phyloP scores from a whole-genome alignment of 768 basidiomycete species.

The Leccinum longicurvipes region DNA sequence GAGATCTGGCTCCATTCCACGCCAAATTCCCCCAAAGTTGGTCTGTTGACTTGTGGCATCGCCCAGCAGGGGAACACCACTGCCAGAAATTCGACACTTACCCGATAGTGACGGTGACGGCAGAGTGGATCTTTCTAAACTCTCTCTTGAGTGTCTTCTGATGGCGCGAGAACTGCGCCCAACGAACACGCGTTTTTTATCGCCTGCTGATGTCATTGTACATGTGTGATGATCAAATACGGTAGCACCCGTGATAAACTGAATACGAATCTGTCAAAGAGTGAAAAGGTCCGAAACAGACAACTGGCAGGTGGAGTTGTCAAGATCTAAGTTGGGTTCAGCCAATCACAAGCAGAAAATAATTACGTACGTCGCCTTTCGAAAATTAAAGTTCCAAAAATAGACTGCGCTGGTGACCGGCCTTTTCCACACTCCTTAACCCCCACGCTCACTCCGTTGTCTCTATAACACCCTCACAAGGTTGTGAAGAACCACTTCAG shows the following conservation, averaged over 20 bases:
- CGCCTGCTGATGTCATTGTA: not conserved
- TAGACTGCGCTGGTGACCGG: too few relatives aligned
- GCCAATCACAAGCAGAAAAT: constrained; percentile 1
- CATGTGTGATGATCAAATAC: not conserved
- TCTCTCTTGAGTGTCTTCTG: not conserved
- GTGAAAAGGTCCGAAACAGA: constrained; percentile 5
- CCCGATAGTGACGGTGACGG: not conserved
- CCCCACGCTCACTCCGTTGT: not conserved
- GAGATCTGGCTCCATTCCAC: not conserved
- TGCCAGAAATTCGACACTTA: not conserved
- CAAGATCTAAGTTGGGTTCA: not conserved
- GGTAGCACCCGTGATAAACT: not conserved
- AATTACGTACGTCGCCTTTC: not conserved
- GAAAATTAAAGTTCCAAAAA: not conserved
- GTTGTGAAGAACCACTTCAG: not conserved
- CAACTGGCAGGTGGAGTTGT: constrained; percentile 3
- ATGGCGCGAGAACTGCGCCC: not conserved
- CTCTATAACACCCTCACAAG: not conserved
- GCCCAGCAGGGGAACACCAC: not conserved
- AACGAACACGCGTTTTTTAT: not conserved
- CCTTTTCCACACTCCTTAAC: not conserved
- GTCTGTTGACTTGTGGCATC: not conserved
- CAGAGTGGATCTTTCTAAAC: not conserved
- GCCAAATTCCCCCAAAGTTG: not conserved
- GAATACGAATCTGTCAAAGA: constrained; percentile 10